Conservation (phyloP, 2,329 filamentous ascomycete genomes). For the Hortaea werneckii region DNA sequence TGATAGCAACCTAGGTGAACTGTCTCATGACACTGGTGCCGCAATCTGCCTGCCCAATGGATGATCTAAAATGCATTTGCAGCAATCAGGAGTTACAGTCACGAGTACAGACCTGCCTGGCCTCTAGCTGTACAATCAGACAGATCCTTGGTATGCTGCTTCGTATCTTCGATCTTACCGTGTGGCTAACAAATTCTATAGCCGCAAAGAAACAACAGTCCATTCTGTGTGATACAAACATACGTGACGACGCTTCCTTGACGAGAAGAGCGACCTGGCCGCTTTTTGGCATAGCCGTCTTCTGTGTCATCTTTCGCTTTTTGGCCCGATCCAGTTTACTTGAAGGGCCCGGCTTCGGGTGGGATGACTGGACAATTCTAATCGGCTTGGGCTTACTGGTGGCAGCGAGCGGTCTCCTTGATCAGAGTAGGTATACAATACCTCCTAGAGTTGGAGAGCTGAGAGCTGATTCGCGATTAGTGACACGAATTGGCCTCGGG, state of each 20-base stretch:
- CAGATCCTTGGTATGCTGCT: background rate
- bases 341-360: background rate
- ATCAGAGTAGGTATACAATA: background rate
- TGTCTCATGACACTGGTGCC: background rate
- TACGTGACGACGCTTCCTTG: background rate
- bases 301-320: background rate
- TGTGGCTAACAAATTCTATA: background rate
- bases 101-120: background rate
- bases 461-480: background rate
- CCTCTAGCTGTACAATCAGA: background rate
- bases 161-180: background rate
- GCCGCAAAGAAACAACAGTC: too few relatives aligned
- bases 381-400: background rate
- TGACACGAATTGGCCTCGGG: conserved; percentile 1
- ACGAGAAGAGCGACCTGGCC: background rate
- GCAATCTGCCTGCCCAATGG: background rate
- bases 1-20: background rate
- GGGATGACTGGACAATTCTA: conserved; percentile 1
- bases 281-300: background rate
- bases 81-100: background rate
- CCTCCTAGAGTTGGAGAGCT: background rate
- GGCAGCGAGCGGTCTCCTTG: background rate
- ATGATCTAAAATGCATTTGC: background rate
- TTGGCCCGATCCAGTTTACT: background rate
- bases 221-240: background rate